phyloP scores from a whole-genome alignment of 257 asterid genomes.

The Fraxinus americana region DNA sequence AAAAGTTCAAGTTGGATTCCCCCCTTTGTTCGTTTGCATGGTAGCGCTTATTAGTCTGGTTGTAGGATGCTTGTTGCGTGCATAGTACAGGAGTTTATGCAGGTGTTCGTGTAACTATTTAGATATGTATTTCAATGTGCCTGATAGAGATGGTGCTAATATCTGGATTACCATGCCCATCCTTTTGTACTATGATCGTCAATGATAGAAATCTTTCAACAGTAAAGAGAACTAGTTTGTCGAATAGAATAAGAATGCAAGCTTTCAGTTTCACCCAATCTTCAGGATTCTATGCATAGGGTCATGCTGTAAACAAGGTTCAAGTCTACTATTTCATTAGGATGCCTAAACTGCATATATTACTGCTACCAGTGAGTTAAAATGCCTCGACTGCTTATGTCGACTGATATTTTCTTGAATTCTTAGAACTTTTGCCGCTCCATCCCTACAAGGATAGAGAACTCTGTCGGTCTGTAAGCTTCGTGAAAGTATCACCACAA shows the following conservation, averaged over 20 bases:
- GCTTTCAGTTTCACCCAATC: background rate
- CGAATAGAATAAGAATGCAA: conserved; percentile 25
- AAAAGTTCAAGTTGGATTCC: conserved; percentile 44
- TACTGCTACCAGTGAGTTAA: no score
- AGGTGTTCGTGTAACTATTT: background rate
- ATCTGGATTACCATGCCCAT: conserved; percentile 22
- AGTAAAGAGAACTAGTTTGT: conserved; percentile 30
- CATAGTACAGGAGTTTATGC: conserved; percentile 3
- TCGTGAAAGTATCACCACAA: no score
- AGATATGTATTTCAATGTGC: conserved; percentile 21
- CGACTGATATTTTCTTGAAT: no score
- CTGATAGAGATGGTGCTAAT: conserved; percentile 23
- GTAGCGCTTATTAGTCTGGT: conserved; percentile 41
- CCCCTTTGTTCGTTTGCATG: conserved; percentile 46
- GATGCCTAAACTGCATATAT: no score
- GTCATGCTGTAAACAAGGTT: background rate
- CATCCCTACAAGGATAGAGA: no score
- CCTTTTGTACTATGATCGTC: conserved; percentile 21
- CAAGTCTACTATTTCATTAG: no score
- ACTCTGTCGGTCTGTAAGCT: no score
- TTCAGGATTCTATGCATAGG: background rate
- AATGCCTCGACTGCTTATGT: no score
- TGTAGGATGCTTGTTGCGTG: conserved; percentile 37
- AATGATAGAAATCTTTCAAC: conserved; percentile 23
- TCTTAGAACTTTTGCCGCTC: no score